Evolutionary conservation across 495 filamentous ascomycete genomes (phyloP).

Genomic region (Trichoderma erinaceum): DNA sequence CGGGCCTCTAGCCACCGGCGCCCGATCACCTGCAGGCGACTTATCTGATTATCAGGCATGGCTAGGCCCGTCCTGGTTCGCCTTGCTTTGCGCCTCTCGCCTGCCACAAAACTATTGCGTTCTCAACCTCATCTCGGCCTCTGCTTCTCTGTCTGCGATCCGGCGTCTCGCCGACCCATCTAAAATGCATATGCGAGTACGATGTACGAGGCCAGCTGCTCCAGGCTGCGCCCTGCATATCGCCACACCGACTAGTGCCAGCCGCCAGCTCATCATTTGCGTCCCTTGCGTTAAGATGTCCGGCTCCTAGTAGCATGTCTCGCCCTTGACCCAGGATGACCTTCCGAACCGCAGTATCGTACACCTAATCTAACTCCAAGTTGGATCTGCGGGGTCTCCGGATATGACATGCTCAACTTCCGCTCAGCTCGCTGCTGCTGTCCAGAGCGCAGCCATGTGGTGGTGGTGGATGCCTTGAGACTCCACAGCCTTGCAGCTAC

Average conservation of each 20-base stretch:
- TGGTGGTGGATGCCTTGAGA: background rate
- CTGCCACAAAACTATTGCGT: background rate
- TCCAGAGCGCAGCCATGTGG: slow-evolving; percentile 7
- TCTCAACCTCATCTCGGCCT: background rate
- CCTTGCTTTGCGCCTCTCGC: background rate
- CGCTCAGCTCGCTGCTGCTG: background rate
- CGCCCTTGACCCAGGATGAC: background rate
- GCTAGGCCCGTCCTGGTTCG: background rate
- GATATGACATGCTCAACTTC: background rate
- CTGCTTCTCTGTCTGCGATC: background rate
- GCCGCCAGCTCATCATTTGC: background rate
- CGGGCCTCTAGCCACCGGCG: background rate
- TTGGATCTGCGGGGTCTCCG: slow-evolving; percentile 10
- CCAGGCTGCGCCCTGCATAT: background rate
- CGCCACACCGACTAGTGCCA: background rate
- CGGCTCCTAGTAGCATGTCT: background rate
- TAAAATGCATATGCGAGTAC: no score
- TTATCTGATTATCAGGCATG: background rate
- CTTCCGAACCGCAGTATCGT: background rate
- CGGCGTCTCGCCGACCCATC: slow-evolving; percentile 1
- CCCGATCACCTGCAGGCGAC: slow-evolving; percentile 3
- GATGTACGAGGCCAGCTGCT: background rate
- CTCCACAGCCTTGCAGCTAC: background rate
- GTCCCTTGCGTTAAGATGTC: background rate
- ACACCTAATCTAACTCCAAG: background rate